Base-by-base conservation (phyloP, 2,329 filamentous ascomycete genomes). In the Penicillium crustosum region DNA sequence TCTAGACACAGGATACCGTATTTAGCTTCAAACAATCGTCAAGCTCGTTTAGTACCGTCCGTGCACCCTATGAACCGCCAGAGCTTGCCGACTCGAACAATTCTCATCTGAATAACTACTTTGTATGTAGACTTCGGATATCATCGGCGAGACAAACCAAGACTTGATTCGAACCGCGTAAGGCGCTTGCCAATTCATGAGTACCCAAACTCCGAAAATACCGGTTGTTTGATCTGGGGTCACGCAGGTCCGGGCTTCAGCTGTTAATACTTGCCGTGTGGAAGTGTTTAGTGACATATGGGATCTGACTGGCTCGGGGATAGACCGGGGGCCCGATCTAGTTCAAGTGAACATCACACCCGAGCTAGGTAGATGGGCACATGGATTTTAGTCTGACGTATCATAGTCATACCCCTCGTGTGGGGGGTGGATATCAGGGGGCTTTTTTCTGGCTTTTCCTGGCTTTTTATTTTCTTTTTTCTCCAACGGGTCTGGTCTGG, bases 241-340 rank as follows among this genome's bases (percentile, higher is more conserved):
- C 42, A 44, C 42, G 42, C 51, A 56, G 13, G 48, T 53, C 44
- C 27, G 33, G 48, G 33, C 12, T 51, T 33, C 52, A 55, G 38
- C 35, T 47, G 8, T 35, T 19, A 29, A 44, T 44, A 17, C n/a
- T 12, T 36, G 15, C 45, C 19, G 43, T 43, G 2, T 45, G 10
- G 25, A 8, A 19, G 4, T 17, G 19, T 17, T 35, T n/a, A 29
- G 15, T 43, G 6, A 58, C 42, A 56, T 53, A 48, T 44, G 39
- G 36, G 53, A 61, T 55, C 54, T 63, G 53, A 66, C 59, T 66
- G 64, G 64, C 49, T 39, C 57, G 59, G 53, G 31, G 45, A 48
- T 48, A 21, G 21, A 31, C 31, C 29, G 29, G 29, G 27, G 27
- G 29, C 21, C 49, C 27, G 58, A 59, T 62, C 53, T 58, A 62